phyloP scores from a whole-genome alignment of 2,329 filamentous ascomycete species.

The Paecilomyces dactylethromorphus region DNA sequence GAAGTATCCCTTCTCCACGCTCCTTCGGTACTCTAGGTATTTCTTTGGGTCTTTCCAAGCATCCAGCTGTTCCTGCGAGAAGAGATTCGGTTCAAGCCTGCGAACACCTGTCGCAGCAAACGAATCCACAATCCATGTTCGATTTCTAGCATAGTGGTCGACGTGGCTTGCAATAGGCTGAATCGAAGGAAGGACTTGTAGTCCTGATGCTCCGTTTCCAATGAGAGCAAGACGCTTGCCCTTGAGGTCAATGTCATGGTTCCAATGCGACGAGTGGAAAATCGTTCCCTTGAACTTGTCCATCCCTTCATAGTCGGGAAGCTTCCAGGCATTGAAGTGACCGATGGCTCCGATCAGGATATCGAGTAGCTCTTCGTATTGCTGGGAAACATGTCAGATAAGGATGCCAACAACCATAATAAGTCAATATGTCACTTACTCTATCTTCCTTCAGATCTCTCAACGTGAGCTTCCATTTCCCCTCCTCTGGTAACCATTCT shows the following conservation, averaged over 20 bases:
- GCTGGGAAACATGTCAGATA: slow-evolving; percentile 26
- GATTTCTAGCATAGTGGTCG: slow-evolving; percentile 59
- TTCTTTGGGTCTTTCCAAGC: slow-evolving; percentile 54
- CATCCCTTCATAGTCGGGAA: slow-evolving; percentile 56
- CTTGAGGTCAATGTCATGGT: slow-evolving; percentile 45
- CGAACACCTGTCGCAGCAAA: slow-evolving; percentile 51
- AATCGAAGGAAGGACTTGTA: slow-evolving; percentile 44
- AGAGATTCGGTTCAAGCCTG: slow-evolving; percentile 51
- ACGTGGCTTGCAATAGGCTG: slow-evolving; percentile 40
- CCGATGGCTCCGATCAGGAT: slow-evolving; percentile 59
- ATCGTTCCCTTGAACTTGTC: slow-evolving; percentile 49
- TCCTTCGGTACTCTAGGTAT: slow-evolving; percentile 56
- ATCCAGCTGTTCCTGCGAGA: slow-evolving; percentile 47
- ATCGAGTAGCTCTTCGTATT: slow-evolving; percentile 47
- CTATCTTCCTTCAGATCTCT: slow-evolving; percentile 25
- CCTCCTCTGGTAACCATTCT: slow-evolving; percentile 48
- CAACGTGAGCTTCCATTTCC: slow-evolving; percentile 50
- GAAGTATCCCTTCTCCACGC: slow-evolving; percentile 57
- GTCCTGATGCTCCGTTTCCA: slow-evolving; percentile 57
- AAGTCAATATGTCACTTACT: slow-evolving; percentile 8
- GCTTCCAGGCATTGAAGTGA: slow-evolving; percentile 59
- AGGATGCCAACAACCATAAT: background rate
- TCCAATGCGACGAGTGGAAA: slow-evolving; percentile 58
- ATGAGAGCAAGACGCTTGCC: slow-evolving; percentile 50
- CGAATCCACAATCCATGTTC: slow-evolving; percentile 61